These are phyloP conservation scores for Gossypium rotundifolium DNA, from an alignment of 345 rosid species.

Conservation along the genomic window DNA sequence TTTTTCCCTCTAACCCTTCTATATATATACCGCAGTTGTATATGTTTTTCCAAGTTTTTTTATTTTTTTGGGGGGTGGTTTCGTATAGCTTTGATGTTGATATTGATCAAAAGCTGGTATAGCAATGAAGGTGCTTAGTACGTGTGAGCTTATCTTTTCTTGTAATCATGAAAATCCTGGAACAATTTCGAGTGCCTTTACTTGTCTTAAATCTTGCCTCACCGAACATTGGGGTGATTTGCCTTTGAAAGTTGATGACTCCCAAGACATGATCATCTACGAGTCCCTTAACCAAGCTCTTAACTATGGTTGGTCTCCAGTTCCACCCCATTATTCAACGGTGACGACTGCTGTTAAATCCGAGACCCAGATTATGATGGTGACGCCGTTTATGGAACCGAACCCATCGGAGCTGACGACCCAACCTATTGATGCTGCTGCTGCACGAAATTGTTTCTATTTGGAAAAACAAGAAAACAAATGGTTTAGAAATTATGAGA, in stretches of 20 bases:
- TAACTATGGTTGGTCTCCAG: slow-evolving; percentile 48
- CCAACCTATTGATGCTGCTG: too few relatives aligned
- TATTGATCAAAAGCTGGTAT: not conserved
- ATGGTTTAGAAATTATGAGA: not conserved
- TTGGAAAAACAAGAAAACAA: too few relatives aligned
- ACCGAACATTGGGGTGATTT: slow-evolving; percentile 59
- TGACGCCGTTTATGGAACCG: not conserved
- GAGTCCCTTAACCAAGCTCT: slow-evolving; percentile 46
- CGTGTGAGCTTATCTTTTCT: slow-evolving; percentile 3
- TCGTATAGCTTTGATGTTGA: not conserved
- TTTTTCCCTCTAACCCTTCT: not conserved
- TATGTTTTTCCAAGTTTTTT: not conserved
- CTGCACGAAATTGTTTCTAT: too few relatives aligned
- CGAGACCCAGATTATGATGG: slow-evolving; percentile 17
- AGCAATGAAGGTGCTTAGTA: not conserved
- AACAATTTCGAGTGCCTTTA: not conserved
- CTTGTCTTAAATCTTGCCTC: slow-evolving; percentile 42
- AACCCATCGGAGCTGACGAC: too few relatives aligned
- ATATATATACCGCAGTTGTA: too few relatives aligned
- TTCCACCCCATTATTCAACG: not conserved
- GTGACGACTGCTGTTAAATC: not conserved
- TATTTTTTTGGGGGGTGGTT: too few relatives aligned
- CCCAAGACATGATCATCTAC: slow-evolving; percentile 54
- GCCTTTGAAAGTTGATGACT: slow-evolving; percentile 46
- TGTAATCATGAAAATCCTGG: not conserved